Base-by-base conservation (phyloP, 2,329 filamentous ascomycete genomes). In the Neopestalotiopsis rosae region DNA sequence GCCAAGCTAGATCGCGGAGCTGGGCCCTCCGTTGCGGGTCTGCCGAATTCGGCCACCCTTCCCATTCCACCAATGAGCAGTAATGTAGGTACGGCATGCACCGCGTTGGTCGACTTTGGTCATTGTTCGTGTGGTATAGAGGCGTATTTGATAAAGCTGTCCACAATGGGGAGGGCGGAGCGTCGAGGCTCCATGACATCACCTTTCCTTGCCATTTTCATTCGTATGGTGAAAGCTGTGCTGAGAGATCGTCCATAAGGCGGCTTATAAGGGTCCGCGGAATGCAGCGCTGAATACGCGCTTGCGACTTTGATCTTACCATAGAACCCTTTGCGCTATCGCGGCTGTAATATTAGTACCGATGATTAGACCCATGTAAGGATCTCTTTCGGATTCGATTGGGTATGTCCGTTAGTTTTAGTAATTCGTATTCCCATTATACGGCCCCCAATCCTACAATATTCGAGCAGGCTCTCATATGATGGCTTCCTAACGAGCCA, bases 61-160 rank as follows among this genome's bases (percentile, higher is more conserved):
- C 24, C 20, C n/a, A 7, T 45, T 64, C 61, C 61, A 64, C 61
- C 61, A 64, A 64, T 64, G 5, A 64, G 61, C 40, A 49, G 24
- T 34, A 10, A 34, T 12, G 32, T 34, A n/a, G 28, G 9, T 30
- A 20, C 14, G 30, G 59, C 32, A n/a, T 34, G 20, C 28, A n/a
- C 59, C 59, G 17, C 13, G 34, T 9, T 6, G 13, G 13, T 38
- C 17, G 30, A 24, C 20, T 20, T 52, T 62, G 4, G 28, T 34
- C 34, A 40, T 34, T 34, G 5, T 17, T 34, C 14, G 14, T 40
- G 34, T 32, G 17, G 20, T 17, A 14, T 14, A 42, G n/a, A 38
- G 45, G n/a, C 45, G 17, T 20, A 17, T 52, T 10, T 52, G 20
- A n/a, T 1, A 9, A 17, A 52, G 17, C n/a, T 7, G 20, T 10